These are phyloP conservation scores for Trypanosoma lewisi DNA, from an alignment of 208 protist species.

Conservation along the genomic window DNA sequence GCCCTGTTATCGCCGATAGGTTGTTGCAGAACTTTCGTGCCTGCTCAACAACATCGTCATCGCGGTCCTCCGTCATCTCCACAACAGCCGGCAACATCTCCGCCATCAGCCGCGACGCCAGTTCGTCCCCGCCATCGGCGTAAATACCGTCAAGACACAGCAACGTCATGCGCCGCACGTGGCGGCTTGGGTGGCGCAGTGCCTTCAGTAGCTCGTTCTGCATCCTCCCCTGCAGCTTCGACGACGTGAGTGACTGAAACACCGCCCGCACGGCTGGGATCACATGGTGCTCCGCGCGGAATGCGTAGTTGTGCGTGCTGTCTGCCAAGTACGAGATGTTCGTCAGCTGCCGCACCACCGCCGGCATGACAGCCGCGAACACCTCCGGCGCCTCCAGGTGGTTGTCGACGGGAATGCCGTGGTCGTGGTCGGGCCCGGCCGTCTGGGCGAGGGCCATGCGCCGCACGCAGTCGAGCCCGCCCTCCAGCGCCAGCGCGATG, in stretches of 20 bases:
- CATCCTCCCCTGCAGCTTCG: slow-evolving; percentile 79
- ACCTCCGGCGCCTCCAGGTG: slow-evolving; percentile 72
- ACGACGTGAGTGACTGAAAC: slow-evolving; percentile 66
- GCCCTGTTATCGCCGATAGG: slow-evolving; percentile 83
- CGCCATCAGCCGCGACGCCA: slow-evolving; percentile 85
- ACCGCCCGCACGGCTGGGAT: slow-evolving; percentile 77
- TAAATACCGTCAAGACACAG: slow-evolving; percentile 79
- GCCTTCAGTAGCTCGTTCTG: slow-evolving; percentile 78
- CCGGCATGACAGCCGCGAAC: slow-evolving; percentile 82
- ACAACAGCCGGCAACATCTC: slow-evolving; percentile 88
- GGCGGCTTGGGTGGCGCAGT: slow-evolving; percentile 70
- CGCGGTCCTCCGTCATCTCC: slow-evolving; percentile 84
- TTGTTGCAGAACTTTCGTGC: slow-evolving; percentile 77
- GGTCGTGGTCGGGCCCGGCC: slow-evolving; percentile 68
- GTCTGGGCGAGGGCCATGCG: slow-evolving; percentile 74
- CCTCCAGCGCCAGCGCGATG: slow-evolving; percentile 63
- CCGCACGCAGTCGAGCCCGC: slow-evolving; percentile 63
- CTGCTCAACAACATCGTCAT: slow-evolving; percentile 79
- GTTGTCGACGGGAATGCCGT: slow-evolving; percentile 71
- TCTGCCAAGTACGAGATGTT: slow-evolving; percentile 73
- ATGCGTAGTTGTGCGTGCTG: slow-evolving; percentile 54
- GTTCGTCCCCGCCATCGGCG: slow-evolving; percentile 86
- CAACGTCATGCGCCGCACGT: slow-evolving; percentile 69
- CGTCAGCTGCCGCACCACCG: slow-evolving; percentile 75
- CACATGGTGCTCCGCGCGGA: slow-evolving; percentile 68